Evolutionary conservation across 106 monocot species (phyloP).

Genomic region (Apostasia shenzhenica): DNA sequence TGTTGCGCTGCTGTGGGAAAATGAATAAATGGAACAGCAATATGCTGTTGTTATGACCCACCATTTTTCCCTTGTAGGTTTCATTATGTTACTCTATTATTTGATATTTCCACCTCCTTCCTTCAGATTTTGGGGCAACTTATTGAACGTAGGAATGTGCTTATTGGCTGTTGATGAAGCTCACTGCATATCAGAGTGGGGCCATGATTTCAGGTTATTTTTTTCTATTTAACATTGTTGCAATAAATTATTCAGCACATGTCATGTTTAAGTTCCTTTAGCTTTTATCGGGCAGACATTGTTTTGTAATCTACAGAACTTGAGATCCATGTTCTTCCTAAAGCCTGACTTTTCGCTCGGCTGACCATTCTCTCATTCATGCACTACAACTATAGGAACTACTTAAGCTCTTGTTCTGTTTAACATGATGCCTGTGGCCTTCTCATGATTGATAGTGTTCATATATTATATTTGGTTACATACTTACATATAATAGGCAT

Average conservation of each 20-base stretch:
- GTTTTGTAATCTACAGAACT: too few species aligned
- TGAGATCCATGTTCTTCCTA: too few species aligned
- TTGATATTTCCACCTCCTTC: not conserved
- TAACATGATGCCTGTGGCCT: too few species aligned
- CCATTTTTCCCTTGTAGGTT: not conserved
- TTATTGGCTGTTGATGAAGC: constrained; percentile 98
- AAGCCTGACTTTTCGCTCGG: too few species aligned
- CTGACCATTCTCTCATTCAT: too few species aligned
- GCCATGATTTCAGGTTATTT: constrained; percentile 94
- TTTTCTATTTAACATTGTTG: constrained; percentile 2
- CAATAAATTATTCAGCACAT: not conserved
- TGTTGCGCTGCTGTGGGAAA: too few species aligned
- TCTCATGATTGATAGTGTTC: too few species aligned
- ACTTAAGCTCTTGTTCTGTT: too few species aligned
- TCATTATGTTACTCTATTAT: not conserved
- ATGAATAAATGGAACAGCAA: not conserved
- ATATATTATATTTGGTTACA: too few species aligned
- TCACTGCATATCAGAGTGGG: constrained; percentile 99
- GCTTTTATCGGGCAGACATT: too few species aligned
- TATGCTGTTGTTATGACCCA: not conserved
- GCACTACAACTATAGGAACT: too few species aligned
- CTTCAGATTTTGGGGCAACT: constrained; percentile 81
- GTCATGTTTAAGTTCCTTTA: not conserved
- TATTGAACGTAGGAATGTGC: constrained; percentile 63
- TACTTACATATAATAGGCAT: too few species aligned